A percentile compares a stretch with the other conserved stretches of the same genome.
phyloP scores from a whole-genome alignment of 768 basidiomycete genomes.

The Podaxis sp. region DNA sequence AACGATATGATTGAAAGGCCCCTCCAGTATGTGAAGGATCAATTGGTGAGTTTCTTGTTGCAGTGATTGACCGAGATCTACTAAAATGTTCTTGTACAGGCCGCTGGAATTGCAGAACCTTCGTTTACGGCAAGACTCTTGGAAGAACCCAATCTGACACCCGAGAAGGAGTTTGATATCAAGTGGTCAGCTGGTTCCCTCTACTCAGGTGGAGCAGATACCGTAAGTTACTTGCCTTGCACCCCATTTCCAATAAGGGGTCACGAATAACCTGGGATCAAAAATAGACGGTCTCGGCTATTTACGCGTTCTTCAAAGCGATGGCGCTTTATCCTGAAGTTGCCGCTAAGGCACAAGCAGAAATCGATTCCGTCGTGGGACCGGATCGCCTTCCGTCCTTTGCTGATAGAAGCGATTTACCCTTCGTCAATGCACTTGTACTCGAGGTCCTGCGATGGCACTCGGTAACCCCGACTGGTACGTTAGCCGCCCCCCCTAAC shows the following conservation, averaged over 20 bases:
- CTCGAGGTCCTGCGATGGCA: slow-evolving; percentile 38
- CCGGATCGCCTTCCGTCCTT: slow-evolving; percentile 36
- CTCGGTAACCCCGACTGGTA: slow-evolving; percentile 31
- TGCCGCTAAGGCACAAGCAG: slow-evolving; percentile 36
- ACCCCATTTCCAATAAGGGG: no score
- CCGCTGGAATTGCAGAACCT: slow-evolving; percentile 29
- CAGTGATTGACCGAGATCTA: not conserved
- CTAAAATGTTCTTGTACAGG: slow-evolving; percentile 16
- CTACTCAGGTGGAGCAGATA: slow-evolving; percentile 47
- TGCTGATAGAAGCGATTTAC: slow-evolving; percentile 36
- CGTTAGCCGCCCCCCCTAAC: not conserved
- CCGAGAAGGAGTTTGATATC: slow-evolving; percentile 34
- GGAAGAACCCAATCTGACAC: slow-evolving; percentile 25
- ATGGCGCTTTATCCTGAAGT: slow-evolving; percentile 38
- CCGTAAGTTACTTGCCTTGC: slow-evolving; percentile 22
- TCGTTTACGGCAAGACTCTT: slow-evolving; percentile 35
- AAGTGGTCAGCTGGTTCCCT: slow-evolving; percentile 47
- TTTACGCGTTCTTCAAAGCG: slow-evolving; percentile 39
- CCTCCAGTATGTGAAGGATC: slow-evolving; percentile 39
- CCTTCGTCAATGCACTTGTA: slow-evolving; percentile 38
- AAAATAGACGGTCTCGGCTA: slow-evolving; percentile 35
- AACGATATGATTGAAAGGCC: slow-evolving; percentile 47
- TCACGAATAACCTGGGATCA: not conserved
- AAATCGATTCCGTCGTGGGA: slow-evolving; percentile 42
- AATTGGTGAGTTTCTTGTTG: slow-evolving; percentile 34